Base-by-base conservation (phyloP, 768 basidiomycete genomes). In the Phanerochaete carnosa region DNA sequence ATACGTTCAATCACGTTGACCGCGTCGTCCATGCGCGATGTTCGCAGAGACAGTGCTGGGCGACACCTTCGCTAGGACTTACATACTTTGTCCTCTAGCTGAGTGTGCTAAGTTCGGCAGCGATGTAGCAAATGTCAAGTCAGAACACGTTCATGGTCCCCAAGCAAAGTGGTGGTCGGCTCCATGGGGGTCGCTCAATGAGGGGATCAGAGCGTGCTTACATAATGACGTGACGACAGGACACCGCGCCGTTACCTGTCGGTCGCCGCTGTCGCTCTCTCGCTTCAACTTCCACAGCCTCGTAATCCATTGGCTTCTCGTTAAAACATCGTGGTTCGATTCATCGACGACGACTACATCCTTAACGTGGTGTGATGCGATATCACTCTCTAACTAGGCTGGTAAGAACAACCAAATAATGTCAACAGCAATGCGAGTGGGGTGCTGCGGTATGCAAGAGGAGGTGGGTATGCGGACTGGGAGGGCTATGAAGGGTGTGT, bases 331-430 rank as follows among this genome's bases (percentile, higher is more conserved):
- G 29, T 8, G 3, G 9, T 19, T 43, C 39, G 39, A 43, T 43
- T 33, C 52, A 13, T 4, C 52, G 52, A 33, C 52, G 12, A 33
- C 52, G 52, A 54, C n/a, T 28, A 54, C 52, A 6, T 26, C 35
- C 29, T 54, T 49, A 29, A 49, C 47, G 19, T 46, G 7, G 6
- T 33, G 52, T 54, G 52, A 33, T 43, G 32, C 1, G 23, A 39
- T 55, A 13, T 12, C 13, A 32, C 51, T 22, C 54, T 61, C 60
- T 61, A 61, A 50, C 37, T 32, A 26, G 53, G 47, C n/a, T 45
- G 60, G 55, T 61, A 57, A 37, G 55, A 50, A 33, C 29, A 47
- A 47, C 43, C 12, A 62, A 63, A 63, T 63, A 63, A 63, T 59
- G 62, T 63, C 50, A 59, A 51, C n/a, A 46, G 33, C 25, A n/a